Conservation (phyloP, 805 yeast species). For the Danielia reshetovae region DNA sequence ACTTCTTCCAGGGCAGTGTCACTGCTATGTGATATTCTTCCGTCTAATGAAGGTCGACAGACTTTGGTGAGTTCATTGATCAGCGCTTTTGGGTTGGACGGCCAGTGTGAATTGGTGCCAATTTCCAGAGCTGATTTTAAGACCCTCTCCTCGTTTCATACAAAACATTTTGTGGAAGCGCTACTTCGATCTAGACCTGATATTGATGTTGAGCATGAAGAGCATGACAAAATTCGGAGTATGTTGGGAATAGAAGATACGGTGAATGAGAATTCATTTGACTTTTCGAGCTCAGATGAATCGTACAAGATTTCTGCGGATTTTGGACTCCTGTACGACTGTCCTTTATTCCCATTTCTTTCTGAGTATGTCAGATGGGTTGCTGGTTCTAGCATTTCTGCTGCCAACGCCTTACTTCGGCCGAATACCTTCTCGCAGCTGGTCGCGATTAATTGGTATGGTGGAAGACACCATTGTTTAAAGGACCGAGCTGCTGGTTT, state of each 20-base stretch:
- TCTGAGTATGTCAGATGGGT: slow-evolving; percentile 44
- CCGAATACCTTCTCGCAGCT: too few relatives aligned
- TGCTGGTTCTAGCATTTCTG: slow-evolving; percentile 56
- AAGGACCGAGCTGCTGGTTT: slow-evolving; percentile 59
- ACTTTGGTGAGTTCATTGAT: slow-evolving; percentile 41
- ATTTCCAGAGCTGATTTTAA: slow-evolving; percentile 21
- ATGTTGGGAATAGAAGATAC: slow-evolving; percentile 14
- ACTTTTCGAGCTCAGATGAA: too few relatives aligned
- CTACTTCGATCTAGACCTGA: slow-evolving; percentile 28
- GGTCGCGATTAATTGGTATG: slow-evolving; percentile 65
- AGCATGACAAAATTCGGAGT: slow-evolving; percentile 2
- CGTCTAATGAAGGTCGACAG: slow-evolving; percentile 52
- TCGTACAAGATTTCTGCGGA: too few relatives aligned
- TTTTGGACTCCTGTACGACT: slow-evolving; percentile 59
- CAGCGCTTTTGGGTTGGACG: slow-evolving; percentile 35
- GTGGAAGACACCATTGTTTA: slow-evolving; percentile 72
- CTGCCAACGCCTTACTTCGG: slow-evolving; percentile 39
- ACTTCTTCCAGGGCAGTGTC: slow-evolving; percentile 18
- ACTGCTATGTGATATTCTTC: slow-evolving; percentile 39
- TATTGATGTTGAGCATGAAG: slow-evolving; percentile 2
- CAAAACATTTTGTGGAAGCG: slow-evolving; percentile 34
- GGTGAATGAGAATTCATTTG: too few relatives aligned
- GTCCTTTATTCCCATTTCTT: slow-evolving; percentile 57
- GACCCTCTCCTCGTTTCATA: slow-evolving; percentile 51
- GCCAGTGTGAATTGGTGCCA: slow-evolving; percentile 22